These are phyloP conservation scores for Ogataea philodendri DNA, from an alignment of 805 yeast species.

Conservation along the genomic window DNA sequence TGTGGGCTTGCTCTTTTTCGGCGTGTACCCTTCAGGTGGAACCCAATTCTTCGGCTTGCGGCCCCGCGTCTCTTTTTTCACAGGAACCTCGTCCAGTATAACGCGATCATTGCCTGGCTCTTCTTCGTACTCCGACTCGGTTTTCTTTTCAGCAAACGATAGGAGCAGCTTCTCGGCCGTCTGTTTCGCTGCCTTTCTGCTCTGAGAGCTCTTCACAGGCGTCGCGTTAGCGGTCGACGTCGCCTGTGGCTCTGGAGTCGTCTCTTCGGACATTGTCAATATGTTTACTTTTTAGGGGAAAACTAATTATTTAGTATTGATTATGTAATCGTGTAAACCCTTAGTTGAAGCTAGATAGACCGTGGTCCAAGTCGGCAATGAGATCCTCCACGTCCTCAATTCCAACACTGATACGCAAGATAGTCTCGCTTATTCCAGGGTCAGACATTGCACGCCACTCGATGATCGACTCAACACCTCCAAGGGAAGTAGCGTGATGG, in stretches of 20 bases:
- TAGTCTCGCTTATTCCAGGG: constrained; percentile 47
- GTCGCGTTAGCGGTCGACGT: constrained; percentile 17
- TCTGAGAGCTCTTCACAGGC: constrained; percentile 9
- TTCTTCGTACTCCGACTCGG: constrained; percentile 4
- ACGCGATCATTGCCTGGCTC: constrained; percentile 15
- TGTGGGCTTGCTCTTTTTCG: constrained; percentile 3
- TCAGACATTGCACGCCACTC: constrained; percentile 89
- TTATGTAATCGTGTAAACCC: constrained; percentile 3
- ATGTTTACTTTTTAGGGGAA: constrained; percentile 6
- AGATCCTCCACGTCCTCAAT: constrained; percentile 75
- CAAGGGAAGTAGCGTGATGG: constrained; percentile 90
- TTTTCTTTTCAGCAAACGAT: constrained; percentile 8
- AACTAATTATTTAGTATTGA: background rate
- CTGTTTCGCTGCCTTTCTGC: constrained; percentile 9
- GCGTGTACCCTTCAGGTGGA: constrained; percentile 13
- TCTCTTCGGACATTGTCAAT: constrained; percentile 4
- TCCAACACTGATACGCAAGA: constrained; percentile 79
- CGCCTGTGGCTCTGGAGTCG: constrained; percentile 17
- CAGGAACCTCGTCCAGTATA: constrained; percentile 7
- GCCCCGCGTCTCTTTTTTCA: constrained; percentile 11
- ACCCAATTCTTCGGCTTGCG: constrained; percentile 21
- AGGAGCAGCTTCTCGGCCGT: constrained; percentile 13
- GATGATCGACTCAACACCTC: constrained; percentile 86
- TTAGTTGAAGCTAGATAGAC: constrained; percentile 35
- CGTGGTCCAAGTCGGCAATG: constrained; percentile 68